Base-by-base conservation (phyloP, 83 land plant genomes). In the Picea mariana region DNA sequence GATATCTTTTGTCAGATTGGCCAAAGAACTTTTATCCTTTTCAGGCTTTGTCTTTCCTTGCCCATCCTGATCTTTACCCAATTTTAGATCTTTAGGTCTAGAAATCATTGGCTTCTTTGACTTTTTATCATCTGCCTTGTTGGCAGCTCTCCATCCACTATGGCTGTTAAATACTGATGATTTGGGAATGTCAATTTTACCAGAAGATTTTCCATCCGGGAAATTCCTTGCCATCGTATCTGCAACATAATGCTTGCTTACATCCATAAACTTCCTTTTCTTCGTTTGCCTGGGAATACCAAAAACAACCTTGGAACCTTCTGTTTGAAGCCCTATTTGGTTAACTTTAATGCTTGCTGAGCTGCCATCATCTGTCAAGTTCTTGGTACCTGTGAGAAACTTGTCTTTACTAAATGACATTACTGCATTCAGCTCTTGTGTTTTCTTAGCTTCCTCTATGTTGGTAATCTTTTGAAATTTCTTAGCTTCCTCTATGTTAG, bases 231-330 rank as follows among this genome's bases (percentile, higher is more conserved):
- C 62, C 82, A 58, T 31, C 66, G 67, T 58, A 24, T 85, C 89
- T 6, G 86, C 86, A 83, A 81, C 86, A 78, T 84, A 90, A 75
- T 94, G 96, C 67, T 94, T 90, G 89, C 96, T 92, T 5, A 94
- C 96, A 21, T 92, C 97, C 92, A 95, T 91, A 63, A 93, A 93
- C 62, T 95, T 95, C 42, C 94, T 85, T 83, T 87, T 95, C 91
- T 95, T 95, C 69, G 94, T 88, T 55, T 94, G 95, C 84, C 87
- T 95, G 24, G 97, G 97, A 84, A 95, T 84, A 49, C 97, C 97
- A 86, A 91, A 88, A 58, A 89, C 73, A 47, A 90, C 88, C 86
- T 82, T 90, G 47, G 95, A 87, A 75, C 87, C 90, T 78, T 88
- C 93, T 69, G 85, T 86, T 78, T 88, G 91, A 67, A 90, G 62